Evolutionary conservation across 345 rosid genomes (phyloP), one percentile per base, ranked within the genome.

Genomic region (Chamaenerion angustifolium): DNA sequence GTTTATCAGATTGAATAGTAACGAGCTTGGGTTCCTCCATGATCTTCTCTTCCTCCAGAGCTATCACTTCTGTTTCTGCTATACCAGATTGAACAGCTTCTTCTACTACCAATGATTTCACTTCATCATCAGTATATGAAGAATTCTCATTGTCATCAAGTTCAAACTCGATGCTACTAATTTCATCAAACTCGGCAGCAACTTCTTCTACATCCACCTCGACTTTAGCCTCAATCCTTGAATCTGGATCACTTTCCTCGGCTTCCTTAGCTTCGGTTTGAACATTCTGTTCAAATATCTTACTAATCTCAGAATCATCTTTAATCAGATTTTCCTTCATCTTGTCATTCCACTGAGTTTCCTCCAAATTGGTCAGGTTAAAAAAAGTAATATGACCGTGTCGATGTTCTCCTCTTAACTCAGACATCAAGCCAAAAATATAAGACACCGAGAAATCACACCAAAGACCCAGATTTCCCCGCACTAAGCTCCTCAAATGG

Each of bases 361-460:
- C 70, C 0, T 71, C 48, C 68, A 59, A 52, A 56, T 43, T 45
- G 15, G 84, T 79, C 74, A 71, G 64, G 67, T 88, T 84, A 42
- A 63, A 64, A 52, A 68, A 88, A 64, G 67, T 43, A 79, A 40
- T 4, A 58, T 61, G 51, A 54, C 67, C 49, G 57, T 17, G 51
- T 54, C 56, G 18, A 43, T 62, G 57, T 60, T 56, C 16, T 66
- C 64, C 48, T 59, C 46, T 53, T 63, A 58, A 50, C 31, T 16
- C 42, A 11, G 31, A 27, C 41, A 76, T 42, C 54, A 71, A 53
- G 51, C 69, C 60, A n/a, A 56, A 57, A 19, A 73, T 40, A 60
- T 46, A 66, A 51, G 71, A 63, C 21, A 67, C 13, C 16, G 68
- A 71, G 27, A 68, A 45, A 19, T 37, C 57, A 16, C 73, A 67